A percentile compares a stretch with the other conserved stretches of the same genome.
These are phyloP conservation scores for Acidiella bohemica DNA, from an alignment of 495 filamentous ascomycete species.

Conservation along the genomic window DNA sequence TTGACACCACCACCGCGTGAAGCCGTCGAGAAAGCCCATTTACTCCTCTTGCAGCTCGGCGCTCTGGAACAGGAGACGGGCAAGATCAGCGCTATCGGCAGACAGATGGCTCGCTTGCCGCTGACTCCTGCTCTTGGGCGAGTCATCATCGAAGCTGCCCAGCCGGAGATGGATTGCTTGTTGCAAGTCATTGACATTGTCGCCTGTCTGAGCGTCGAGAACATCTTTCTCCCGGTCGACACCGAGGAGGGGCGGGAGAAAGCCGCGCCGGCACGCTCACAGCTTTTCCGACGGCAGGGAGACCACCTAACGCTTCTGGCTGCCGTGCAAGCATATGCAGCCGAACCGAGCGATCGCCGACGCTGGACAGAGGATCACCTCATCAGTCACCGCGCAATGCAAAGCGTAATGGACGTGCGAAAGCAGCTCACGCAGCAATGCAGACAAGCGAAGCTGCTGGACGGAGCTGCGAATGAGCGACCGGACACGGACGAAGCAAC, in stretches of 20 bases:
- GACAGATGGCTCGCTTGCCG: constrained; percentile 68
- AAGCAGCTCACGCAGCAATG: constrained; percentile 69
- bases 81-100: constrained; percentile 57
- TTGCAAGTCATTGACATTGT: constrained; percentile 84
- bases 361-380: constrained; percentile 67
- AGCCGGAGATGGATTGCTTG: constrained; percentile 54
- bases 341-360: constrained; percentile 58
- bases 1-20: constrained; percentile 69
- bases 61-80: constrained; percentile 64
- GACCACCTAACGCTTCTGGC: constrained; percentile 80
- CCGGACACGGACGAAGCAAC: constrained; percentile 30
- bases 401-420: constrained; percentile 65
- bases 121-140: constrained; percentile 70
- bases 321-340: constrained; percentile 67
- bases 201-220: constrained; percentile 74
- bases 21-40: constrained; percentile 66
- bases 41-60: constrained; percentile 63
- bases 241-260: constrained; percentile 73
- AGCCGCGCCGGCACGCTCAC: constrained; percentile 55
- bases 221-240: constrained; percentile 66
- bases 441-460: constrained; percentile 35
- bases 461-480: constrained; percentile 15
- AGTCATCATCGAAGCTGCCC: constrained; percentile 67
- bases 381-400: constrained; percentile 74
- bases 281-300: constrained; percentile 68